These are phyloP conservation scores for Talaromyces stipitatus DNA, from an alignment of 495 filamentous ascomycete genomes.

Conservation along the genomic window DNA sequence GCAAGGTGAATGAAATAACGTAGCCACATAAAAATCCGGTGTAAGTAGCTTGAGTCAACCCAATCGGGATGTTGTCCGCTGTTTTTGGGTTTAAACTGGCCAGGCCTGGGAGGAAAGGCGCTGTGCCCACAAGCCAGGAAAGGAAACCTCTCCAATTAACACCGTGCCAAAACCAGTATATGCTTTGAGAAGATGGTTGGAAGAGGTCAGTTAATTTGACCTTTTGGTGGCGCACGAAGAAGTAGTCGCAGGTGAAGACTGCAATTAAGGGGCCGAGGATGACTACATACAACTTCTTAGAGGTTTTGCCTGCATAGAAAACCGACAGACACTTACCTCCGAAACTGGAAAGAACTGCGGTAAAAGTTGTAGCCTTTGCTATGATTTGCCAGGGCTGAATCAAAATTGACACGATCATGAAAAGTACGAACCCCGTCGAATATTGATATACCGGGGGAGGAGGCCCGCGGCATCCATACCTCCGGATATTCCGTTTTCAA, in stretches of 20 bases:
- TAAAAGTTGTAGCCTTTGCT: constrained; percentile 33
- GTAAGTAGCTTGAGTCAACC: constrained; percentile 25
- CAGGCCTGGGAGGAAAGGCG: constrained; percentile 31
- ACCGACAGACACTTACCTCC: neutral
- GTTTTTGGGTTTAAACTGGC: constrained; percentile 12
- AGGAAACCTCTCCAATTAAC: constrained; percentile 36
- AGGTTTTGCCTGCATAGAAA: neutral
- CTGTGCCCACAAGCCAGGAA: constrained; percentile 30
- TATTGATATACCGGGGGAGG: constrained; percentile 41
- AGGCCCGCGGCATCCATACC: constrained; percentile 39
- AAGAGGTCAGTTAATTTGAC: constrained; percentile 28
- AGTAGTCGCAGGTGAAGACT: constrained; percentile 29
- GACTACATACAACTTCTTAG: neutral
- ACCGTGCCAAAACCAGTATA: constrained; percentile 15
- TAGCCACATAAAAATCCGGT: constrained; percentile 32
- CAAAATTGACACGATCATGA: constrained; percentile 30
- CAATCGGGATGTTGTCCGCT: neutral
- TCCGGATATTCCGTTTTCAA: constrained; percentile 25
- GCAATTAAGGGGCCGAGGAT: constrained; percentile 24
- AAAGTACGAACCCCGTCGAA: constrained; percentile 36
- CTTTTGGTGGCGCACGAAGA: constrained; percentile 21
- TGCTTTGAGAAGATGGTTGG: neutral
- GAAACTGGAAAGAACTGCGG: constrained; percentile 22
- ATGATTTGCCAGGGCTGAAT: constrained; percentile 41
- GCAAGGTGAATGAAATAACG: constrained; percentile 26